Evolutionary conservation across 805 yeast genomes (phyloP), one percentile per base, ranked within the genome.

Genomic region (Candida sphagnicola): DNA sequence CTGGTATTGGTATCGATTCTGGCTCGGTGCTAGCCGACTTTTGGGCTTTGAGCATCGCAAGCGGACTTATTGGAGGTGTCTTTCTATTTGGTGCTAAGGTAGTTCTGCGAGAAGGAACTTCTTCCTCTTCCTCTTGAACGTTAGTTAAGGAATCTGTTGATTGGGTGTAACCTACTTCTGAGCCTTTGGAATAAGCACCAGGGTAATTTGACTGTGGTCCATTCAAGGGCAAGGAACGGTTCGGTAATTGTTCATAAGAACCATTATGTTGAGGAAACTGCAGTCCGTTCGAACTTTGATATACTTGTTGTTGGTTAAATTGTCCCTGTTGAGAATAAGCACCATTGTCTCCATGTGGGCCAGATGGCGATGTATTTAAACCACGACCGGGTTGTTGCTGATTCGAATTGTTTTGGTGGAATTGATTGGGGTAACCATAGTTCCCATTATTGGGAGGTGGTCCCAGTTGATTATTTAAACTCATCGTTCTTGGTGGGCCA

Each of bases 121-220:
- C 66, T 28, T 61, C 67, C n/a, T 53, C 62, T 47, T 62, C 69
- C 40, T 61, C 67, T 2, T 53, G 54, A 2, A 61, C 65, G 41
- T 61, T 56, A 57, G 54, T 57, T 16, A 61, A 45, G 5, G 65
- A 61, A 38, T 63, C 69, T 40, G 47, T 59, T 5, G 65, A 57
- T 31, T n/a, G 35, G n/a, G 28, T 21, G 28, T 33, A 21, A 21
- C 18, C 17, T 4, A 13, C 28, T 4, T 8, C 12, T 5, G 12
- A 6, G n/a, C 18, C 13, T 8, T 13, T 13, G 12, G 13, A 5
- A 13, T 26, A 26, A 26, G 8, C 13, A 5, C 6, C 6, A 10
- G 29, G 15, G 5, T 38, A 28, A 38, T 25, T 41, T 10, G 38
- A 16, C 13, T 36, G n/a, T 21, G 26, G 40, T 8, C 40, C 40